These are phyloP conservation scores for Silene conica DNA, from an alignment of 148 eudicot genomes.

Conservation along the genomic window DNA sequence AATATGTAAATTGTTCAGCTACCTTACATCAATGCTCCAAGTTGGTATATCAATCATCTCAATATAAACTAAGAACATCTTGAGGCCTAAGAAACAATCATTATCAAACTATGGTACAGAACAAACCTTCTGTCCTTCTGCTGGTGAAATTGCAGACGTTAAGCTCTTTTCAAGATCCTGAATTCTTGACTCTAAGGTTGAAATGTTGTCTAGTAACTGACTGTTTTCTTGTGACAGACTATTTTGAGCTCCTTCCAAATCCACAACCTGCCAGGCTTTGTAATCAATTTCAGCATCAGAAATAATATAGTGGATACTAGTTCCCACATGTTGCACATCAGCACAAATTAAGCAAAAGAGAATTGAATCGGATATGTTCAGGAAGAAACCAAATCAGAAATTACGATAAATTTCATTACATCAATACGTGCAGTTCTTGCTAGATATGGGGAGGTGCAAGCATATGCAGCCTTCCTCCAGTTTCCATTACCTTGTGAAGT, in stretches of 20 bases:
- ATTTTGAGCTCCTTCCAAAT: constrained; percentile 56
- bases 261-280: constrained; percentile 80
- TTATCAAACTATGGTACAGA: neutral
- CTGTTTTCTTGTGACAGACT: constrained; percentile 51
- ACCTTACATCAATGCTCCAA: neutral
- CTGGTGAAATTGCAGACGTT: constrained; percentile 30
- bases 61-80: neutral
- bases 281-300: constrained; percentile 54
- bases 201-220: constrained; percentile 43
- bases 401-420: neutral
- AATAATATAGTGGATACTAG: constrained; percentile 17
- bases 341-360: neutral
- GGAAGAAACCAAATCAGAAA: neutral
- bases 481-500: neutral
- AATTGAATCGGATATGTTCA: neutral
- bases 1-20: neutral
- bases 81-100: neutral
- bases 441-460: neutral
- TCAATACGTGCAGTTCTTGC: neutral
- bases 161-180: constrained; percentile 49
- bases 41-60: neutral
- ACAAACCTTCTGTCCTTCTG: constrained; percentile 36
- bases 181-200: constrained; percentile 49
- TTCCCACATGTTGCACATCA: neutral
- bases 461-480: neutral